Conservation (phyloP, 768 basidiomycete species). For the Leucosporidium yakuticum region DNA sequence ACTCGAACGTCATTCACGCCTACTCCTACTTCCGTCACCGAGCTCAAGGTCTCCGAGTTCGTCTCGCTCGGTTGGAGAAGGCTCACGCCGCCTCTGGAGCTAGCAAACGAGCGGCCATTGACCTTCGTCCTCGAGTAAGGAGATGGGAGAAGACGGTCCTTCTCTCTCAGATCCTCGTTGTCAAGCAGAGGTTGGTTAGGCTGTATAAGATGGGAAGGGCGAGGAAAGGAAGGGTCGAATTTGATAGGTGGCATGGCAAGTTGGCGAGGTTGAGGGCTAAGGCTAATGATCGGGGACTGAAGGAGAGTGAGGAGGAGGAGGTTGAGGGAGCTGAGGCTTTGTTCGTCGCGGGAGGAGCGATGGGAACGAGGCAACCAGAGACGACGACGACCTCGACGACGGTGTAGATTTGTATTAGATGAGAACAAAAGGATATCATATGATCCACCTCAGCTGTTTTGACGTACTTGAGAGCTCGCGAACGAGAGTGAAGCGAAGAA, state of each 20-base stretch:
- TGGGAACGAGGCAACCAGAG: too few species aligned
- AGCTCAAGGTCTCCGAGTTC: background rate
- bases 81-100: background rate
- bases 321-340: background rate
- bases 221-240: constrained; percentile 9
- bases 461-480: too few species aligned
- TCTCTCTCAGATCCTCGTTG: constrained; percentile 9
- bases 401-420: too few species aligned
- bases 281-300: constrained; percentile 1
- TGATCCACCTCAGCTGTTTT: too few species aligned
- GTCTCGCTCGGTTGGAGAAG: background rate
- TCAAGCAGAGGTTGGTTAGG: constrained; percentile 15
- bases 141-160: constrained; percentile 22
- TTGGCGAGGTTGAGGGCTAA: constrained; percentile 2
- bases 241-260: constrained; percentile 13
- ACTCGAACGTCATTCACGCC: constrained; percentile 14
- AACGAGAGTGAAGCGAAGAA: too few species aligned
- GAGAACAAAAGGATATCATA: too few species aligned
- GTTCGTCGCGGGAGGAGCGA: background rate
- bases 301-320: background rate
- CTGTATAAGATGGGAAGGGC: constrained; percentile 13
- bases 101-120: background rate
- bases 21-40: constrained; percentile 2
- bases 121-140: background rate
- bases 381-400: too few species aligned